Evolutionary conservation across 2,329 filamentous ascomycete genomes (phyloP).

Genomic region (Penicillium capsulatum): DNA sequence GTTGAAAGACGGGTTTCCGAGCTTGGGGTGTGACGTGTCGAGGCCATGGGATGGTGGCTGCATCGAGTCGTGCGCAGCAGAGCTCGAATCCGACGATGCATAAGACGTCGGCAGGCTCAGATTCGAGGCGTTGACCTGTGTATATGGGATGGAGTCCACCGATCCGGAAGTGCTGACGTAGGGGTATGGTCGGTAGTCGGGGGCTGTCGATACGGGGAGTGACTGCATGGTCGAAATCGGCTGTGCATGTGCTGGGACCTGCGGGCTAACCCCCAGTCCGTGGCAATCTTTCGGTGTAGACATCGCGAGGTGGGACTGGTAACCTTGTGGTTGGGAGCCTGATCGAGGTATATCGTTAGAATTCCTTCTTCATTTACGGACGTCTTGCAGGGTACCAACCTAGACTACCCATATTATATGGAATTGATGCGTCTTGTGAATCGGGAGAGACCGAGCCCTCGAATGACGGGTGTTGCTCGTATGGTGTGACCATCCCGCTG

Average conservation of each 20-base stretch:
- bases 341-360: too few relatives aligned
- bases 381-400: too few relatives aligned
- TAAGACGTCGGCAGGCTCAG: slow-evolving; percentile 36
- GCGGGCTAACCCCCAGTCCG: slow-evolving; percentile 25
- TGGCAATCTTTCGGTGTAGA: slow-evolving; percentile 25
- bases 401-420: slow-evolving; percentile 28
- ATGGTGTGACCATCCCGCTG: slow-evolving; percentile 26
- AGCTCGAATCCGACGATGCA: slow-evolving; percentile 26
- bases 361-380: too few relatives aligned
- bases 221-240: slow-evolving; percentile 30
- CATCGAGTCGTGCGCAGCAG: slow-evolving; percentile 24
- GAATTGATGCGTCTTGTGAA: slow-evolving; percentile 23
- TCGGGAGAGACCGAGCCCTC: slow-evolving; percentile 35
- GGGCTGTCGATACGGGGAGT: slow-evolving; percentile 31
- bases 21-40: slow-evolving; percentile 27
- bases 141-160: slow-evolving; percentile 30
- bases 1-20: slow-evolving; percentile 27
- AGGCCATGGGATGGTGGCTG: slow-evolving; percentile 21
- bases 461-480: slow-evolving; percentile 28
- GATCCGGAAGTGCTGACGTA: slow-evolving; percentile 28
- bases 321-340: slow-evolving; percentile 30
- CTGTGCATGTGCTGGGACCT: slow-evolving; percentile 25
- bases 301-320: slow-evolving; percentile 27
- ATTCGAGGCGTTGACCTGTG: slow-evolving; percentile 32
- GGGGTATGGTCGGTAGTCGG: slow-evolving; percentile 34